These are phyloP conservation scores for Nidularia sp. DNA, from an alignment of 768 basidiomycete species.

Conservation along the genomic window DNA sequence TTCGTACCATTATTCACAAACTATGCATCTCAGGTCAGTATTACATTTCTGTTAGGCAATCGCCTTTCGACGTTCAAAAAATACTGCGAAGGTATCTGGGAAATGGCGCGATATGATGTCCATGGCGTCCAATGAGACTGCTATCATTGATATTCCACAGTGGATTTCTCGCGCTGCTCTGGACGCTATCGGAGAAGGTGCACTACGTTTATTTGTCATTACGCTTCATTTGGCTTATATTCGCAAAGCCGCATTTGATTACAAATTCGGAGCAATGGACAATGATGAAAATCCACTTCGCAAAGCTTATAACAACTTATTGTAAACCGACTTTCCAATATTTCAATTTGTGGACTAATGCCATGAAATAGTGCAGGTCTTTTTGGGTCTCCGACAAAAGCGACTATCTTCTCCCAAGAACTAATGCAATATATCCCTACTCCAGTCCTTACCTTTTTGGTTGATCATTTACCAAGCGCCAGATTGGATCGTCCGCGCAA, in stretches of 20 bases:
- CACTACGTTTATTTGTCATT: not conserved
- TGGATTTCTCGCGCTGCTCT: conserved; percentile 43
- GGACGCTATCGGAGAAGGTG: conserved; percentile 50
- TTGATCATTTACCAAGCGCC: conserved; percentile 20
- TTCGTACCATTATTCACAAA: conserved; percentile 33
- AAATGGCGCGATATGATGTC: conserved; percentile 35
- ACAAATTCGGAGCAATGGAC: conserved; percentile 38
- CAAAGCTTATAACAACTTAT: conserved; percentile 27
- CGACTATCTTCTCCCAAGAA: conserved; percentile 26
- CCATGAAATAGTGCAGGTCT: conserved; percentile 18
- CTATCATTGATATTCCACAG: conserved; percentile 25
- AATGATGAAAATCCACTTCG: conserved; percentile 30
- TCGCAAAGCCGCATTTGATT: conserved; percentile 42
- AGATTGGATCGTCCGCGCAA: conserved; percentile 24
- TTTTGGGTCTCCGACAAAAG: conserved; percentile 21
- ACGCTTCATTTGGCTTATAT: not conserved
- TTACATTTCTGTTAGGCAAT: too few species aligned
- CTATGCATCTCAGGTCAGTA: conserved; percentile 3
- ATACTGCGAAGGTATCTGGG: conserved; percentile 21
- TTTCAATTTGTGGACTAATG: not conserved
- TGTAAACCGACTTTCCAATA: conserved; percentile 15
- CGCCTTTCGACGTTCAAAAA: not conserved
- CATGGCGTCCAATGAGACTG: conserved; percentile 18
- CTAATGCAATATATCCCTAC: conserved; percentile 23
- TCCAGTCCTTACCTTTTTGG: conserved; percentile 26